These are phyloP conservation scores for Malus fusca DNA, from an alignment of 306 rosid species.

Conservation along the genomic window DNA sequence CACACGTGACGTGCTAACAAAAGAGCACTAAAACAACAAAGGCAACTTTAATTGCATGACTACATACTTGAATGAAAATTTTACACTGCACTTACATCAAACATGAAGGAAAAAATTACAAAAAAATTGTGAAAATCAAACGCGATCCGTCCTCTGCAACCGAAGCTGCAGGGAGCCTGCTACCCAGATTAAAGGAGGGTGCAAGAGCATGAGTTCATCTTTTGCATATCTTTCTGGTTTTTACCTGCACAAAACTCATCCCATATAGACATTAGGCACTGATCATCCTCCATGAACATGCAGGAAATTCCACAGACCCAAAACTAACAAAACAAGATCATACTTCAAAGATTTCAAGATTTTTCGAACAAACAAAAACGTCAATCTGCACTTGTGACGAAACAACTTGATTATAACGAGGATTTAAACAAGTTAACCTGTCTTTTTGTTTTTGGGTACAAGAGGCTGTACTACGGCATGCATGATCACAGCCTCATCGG, in stretches of 20 bases:
- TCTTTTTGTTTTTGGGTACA: constrained; percentile 34
- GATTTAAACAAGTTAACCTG: constrained; percentile 34
- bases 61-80: not conserved
- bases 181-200: constrained; percentile 45
- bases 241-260: constrained; percentile 29
- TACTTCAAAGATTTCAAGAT: not conserved
- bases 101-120: not conserved
- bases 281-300: not conserved
- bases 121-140: not conserved
- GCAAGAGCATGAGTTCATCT: constrained; percentile 58
- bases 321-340: not conserved
- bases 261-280: not conserved
- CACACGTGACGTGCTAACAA: not conserved
- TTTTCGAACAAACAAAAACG: not conserved
- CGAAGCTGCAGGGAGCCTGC: not conserved
- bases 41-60: not conserved
- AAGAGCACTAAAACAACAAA: not conserved
- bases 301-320: not conserved
- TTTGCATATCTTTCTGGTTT: constrained; percentile 33
- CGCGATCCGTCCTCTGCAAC: not conserved
- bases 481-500: constrained; percentile 54
- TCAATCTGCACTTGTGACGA: not conserved
- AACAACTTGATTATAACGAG: not conserved
- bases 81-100: not conserved
- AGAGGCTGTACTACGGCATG: constrained; percentile 64